These are phyloP conservation scores for Salix caprea DNA, from an alignment of 345 rosid genomes.

Conservation along the genomic window DNA sequence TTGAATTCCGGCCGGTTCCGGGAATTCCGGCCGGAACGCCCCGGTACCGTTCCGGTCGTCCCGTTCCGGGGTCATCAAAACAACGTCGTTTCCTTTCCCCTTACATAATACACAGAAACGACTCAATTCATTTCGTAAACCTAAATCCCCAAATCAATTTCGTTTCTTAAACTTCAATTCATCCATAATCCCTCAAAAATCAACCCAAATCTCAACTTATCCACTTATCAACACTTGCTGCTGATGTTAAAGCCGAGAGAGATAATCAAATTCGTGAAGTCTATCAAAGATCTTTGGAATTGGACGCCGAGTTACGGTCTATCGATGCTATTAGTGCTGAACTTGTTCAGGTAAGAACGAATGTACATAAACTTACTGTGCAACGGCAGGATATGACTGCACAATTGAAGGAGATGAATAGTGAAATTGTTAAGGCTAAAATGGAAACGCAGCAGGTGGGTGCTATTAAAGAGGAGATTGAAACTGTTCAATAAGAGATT, in stretches of 20 bases:
- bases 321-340: constrained; percentile 47
- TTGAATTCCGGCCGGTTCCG: no score
- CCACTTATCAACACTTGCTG: constrained; percentile 38
- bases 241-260: constrained; percentile 50
- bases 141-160: no score
- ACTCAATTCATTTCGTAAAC: no score
- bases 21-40: no score
- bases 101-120: no score
- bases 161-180: no score
- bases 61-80: no score
- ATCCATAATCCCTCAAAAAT: no score
- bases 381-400: constrained; percentile 40
- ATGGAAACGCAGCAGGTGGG: constrained; percentile 38
- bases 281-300: constrained; percentile 54
- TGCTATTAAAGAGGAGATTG: constrained; percentile 48
- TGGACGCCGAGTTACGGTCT: constrained; percentile 61
- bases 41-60: no score
- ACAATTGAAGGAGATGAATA: constrained; percentile 39
- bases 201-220: no score
- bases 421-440: constrained; percentile 44
- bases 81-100: no score
- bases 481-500: constrained; percentile 45
- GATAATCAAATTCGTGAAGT: constrained; percentile 65
- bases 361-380: constrained; percentile 38
- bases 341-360: constrained; percentile 51